Base-by-base conservation (phyloP, 306 rosid genomes). In the Malus asiatica region DNA sequence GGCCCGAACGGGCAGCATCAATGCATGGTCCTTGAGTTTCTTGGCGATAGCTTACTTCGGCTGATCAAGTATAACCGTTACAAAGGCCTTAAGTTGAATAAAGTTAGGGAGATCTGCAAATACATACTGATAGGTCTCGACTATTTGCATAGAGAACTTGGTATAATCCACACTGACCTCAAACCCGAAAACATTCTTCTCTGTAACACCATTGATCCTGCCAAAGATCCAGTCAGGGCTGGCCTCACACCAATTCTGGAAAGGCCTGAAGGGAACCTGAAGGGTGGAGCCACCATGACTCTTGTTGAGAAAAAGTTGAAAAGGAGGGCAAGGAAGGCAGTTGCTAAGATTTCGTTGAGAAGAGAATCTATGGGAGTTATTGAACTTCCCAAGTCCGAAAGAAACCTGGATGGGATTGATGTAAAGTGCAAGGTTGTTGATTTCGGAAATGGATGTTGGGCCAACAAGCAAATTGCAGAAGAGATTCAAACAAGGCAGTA, bases 1-100 rank as follows among this genome's bases (percentile, higher is more conserved):
- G 98, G 98, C 77, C 98, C 98, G 69, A 94, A 94, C 67, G 98
- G 98, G 78, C 97, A 94, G 85, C 98, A 94, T 82, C 92, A 79
- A 13, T 94, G 98, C 81, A 93, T 93, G 98, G 98, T 93, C 83
- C 98, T 93, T 40, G 97, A 91, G 76, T 91, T 89, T 81, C 98
- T 94, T 73, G 98, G 98, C 14, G 98, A 94, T 77, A 94, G 96
- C 79, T 87, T 94, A 81, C 98, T 94, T 73, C 94, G 97, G 62
- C 84, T 94, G 85, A 88, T 84, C 81, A 91, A 71, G 83, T 90
- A 90, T 79, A 91, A 85, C 80, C 94, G 74, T 10, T 91, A 94
- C 75, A 90, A 78, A 79, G 94, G 97, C 71, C 89, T 94, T 74
- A 90, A 84, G 64, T 46, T 91, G 86, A 83, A 83, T 85, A 86